Percentiles rank a stretch among this genome's conserved stretches.
phyloP scores from a whole-genome alignment of 768 basidiomycete genomes.

The Mycena olivaceomarginata region DNA sequence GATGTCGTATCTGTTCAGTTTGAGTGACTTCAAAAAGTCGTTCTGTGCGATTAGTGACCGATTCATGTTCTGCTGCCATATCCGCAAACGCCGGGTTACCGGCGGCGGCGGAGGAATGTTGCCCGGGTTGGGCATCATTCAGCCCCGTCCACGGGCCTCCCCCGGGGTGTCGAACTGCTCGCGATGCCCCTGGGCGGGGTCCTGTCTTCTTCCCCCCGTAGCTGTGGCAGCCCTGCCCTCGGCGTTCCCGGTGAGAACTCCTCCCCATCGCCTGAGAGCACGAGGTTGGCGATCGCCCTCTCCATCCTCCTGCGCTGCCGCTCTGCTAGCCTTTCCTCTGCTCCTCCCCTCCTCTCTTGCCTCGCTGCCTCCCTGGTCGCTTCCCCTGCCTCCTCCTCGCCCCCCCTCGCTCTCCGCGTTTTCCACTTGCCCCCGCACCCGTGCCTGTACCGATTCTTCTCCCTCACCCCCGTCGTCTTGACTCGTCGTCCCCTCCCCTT shows the following conservation, averaged over 20 bases:
- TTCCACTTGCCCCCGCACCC: no score
- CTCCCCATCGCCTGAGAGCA: background rate
- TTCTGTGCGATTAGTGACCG: slow-evolving; percentile 42
- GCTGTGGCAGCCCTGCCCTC: background rate
- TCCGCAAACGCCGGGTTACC: background rate
- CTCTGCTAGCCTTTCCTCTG: no score
- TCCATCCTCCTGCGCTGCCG: no score
- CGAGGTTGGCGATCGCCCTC: no score
- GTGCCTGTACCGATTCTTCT: no score
- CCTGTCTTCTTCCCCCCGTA: background rate
- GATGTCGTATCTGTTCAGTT: slow-evolving; percentile 45
- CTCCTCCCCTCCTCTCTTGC: background rate
- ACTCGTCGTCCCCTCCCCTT: no score
- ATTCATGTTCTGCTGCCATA: slow-evolving; percentile 48
- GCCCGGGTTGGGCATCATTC: background rate
- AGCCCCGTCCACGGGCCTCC: background rate
- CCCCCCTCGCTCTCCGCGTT: no score
- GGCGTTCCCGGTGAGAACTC: no score
- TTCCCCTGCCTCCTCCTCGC: no score
- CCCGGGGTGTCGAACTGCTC: no score
- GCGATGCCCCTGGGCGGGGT: background rate
- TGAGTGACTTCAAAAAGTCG: slow-evolving; percentile 28
- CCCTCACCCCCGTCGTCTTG: no score
- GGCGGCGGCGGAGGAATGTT: slow-evolving; percentile 41
- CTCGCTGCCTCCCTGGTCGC: background rate